Conservation (phyloP, 1,284 basidiomycete species). For the Naganishia albida region DNA sequence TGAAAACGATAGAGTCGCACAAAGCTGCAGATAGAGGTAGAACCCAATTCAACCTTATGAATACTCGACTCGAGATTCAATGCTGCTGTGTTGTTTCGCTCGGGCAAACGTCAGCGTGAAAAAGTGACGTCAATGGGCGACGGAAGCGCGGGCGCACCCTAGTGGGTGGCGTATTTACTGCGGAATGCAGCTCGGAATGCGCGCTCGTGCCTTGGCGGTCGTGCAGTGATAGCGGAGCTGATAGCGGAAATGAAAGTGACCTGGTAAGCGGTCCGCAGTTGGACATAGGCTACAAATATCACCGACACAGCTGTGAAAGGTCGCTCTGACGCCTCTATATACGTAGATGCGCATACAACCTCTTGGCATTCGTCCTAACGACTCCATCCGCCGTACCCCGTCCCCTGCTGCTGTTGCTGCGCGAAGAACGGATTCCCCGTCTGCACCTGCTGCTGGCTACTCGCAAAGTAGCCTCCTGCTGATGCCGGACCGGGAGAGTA, state of each 20-base stretch:
- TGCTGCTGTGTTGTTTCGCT: background rate
- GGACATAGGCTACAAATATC: no score
- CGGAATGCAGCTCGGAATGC: no score
- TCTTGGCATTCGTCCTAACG: background rate
- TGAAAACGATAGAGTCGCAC: no score
- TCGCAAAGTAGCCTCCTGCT: background rate
- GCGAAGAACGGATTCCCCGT: background rate
- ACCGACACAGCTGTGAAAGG: no score
- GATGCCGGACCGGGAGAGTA: constrained; percentile 1
- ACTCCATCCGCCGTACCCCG: background rate
- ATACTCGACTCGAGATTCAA: background rate
- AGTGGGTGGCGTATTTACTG: background rate
- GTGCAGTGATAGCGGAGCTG: no score
- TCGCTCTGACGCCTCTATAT: background rate
- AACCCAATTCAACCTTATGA: no score
- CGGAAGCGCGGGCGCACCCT: background rate
- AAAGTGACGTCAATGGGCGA: background rate
- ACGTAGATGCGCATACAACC: background rate
- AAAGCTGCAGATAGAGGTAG: no score
- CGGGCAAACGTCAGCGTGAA: background rate
- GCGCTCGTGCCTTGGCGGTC: no score
- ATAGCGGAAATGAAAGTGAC: no score
- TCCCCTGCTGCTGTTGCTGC: background rate
- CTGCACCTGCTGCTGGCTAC: background rate
- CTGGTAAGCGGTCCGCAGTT: no score